Conservation (phyloP, 2,329 filamentous ascomycete genomes). For the Emmonsiellopsis sp. region DNA sequence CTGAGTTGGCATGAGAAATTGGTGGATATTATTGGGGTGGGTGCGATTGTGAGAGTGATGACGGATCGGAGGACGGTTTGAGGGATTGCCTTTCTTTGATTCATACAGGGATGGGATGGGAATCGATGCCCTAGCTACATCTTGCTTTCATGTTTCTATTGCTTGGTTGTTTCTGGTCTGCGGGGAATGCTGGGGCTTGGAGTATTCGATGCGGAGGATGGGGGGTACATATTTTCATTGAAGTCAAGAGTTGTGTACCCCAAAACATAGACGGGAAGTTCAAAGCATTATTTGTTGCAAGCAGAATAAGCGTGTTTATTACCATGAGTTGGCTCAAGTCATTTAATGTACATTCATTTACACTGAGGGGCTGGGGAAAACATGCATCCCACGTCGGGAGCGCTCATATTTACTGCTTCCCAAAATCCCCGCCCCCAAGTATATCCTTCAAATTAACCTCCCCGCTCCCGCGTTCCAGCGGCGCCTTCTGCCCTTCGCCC, state of each 20-base stretch:
- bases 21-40: slow-evolving; percentile 83
- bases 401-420: background rate
- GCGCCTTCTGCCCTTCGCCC: slow-evolving; percentile 65
- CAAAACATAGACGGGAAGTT: too few relatives aligned
- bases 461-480: slow-evolving; percentile 73
- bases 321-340: too few relatives aligned
- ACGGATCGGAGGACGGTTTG: slow-evolving; percentile 88
- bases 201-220: too few relatives aligned
- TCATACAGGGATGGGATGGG: background rate
- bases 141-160: too few relatives aligned
- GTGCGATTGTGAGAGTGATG: slow-evolving; percentile 91
- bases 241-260: too few relatives aligned
- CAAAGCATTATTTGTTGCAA: too few relatives aligned
- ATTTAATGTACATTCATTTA: background rate
- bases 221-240: too few relatives aligned
- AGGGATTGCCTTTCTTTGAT: slow-evolving; percentile 12
- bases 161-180: too few relatives aligned
- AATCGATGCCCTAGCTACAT: too few relatives aligned
- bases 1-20: slow-evolving; percentile 99
- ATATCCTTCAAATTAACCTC: slow-evolving; percentile 84
- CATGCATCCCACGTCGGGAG: background rate
- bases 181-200: too few relatives aligned
- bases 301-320: too few relatives aligned
- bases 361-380: background rate
- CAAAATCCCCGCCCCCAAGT: slow-evolving; percentile 38